Evolutionary conservation across 345 rosid species (phyloP).

Genomic region (Firmiana major): DNA sequence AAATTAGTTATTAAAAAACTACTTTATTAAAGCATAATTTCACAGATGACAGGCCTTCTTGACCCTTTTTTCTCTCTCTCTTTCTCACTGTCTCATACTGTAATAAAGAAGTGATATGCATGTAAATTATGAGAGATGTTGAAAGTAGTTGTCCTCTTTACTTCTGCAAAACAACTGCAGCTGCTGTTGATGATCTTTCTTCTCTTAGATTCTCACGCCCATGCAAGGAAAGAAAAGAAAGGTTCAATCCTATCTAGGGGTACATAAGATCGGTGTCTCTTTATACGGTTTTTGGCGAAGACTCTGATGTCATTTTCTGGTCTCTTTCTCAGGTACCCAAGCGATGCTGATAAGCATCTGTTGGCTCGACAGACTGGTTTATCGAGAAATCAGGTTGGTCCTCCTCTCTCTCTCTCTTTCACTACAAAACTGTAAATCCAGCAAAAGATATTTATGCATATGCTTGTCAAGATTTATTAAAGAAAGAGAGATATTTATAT

Average conservation of each 20-base stretch:
- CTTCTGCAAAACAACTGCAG: slow-evolving; percentile 22
- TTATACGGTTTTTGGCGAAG: slow-evolving; percentile 30
- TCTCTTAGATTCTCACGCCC: slow-evolving; percentile 79
- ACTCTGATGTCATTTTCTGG: slow-evolving; percentile 76
- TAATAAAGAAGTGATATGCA: slow-evolving; percentile 3
- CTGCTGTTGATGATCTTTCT: slow-evolving; percentile 19
- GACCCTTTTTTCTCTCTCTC: not conserved
- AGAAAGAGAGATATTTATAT: not conserved
- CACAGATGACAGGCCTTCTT: not conserved
- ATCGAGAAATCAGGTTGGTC: slow-evolving; percentile 91
- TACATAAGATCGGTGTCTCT: slow-evolving; percentile 16
- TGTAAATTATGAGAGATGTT: slow-evolving; percentile 9
- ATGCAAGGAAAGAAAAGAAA: slow-evolving; percentile 39
- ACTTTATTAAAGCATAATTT: slow-evolving; percentile 21
- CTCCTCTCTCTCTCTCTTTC: slow-evolving; percentile 7
- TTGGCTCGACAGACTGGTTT: slow-evolving; percentile 98
- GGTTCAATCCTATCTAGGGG: slow-evolving; percentile 13
- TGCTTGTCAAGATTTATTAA: not conserved
- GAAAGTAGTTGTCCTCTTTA: slow-evolving; percentile 35
- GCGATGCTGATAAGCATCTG: slow-evolving; percentile 99
- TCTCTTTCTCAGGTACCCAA: slow-evolving; percentile 98
- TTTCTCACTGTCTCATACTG: slow-evolving; percentile 13
- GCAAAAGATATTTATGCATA: not conserved
- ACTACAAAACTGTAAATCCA: slow-evolving; percentile 5
- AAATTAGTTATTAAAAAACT: slow-evolving; percentile 16